Evolutionary conservation across 768 basidiomycete species (phyloP), one percentile per base, ranked within the genome.

Genomic region (Tulasnella sp.): DNA sequence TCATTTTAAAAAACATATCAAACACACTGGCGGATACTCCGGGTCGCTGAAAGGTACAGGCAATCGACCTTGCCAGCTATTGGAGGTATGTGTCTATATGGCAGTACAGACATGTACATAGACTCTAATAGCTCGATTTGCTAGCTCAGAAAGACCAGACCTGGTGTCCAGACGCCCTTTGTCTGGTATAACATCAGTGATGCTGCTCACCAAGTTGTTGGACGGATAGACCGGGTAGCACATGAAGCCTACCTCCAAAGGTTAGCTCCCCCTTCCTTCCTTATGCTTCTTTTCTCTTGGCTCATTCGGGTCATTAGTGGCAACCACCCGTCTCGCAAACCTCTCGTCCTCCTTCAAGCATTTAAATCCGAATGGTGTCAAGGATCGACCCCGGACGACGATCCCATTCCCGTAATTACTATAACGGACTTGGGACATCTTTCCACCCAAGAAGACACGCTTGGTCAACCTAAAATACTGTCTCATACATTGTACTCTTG

Each of bases 1-100:
- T 74, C 42, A 74, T 40, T 74, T 46, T 46, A 18, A 46, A 26
- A 23, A 42, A n/a, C 73, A 74, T 23, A 26, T 74, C 29, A 32
- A 74, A 29, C 42, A 74, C 4, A 16, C 35, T 72, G 70, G 42
- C 18, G 70, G 42, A 40, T 46, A 40, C 29, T 42, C 29, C 42
- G 73, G 73, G 18, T 18, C 16, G 18, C 15, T 74, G 5, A 32
- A 74, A 15, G 73, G 73, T 0, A 29, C 48, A 23, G 13, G 9
- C n/a, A 44, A 15, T 15, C 15, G 42, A 74, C n/a, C 73, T 11
- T 74, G 73, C 42, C 73, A 74, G 73, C n/a, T 74, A 32, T 29
- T 74, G 23, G 16, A 46, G 42, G 73, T 74, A 46, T 51, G 73
- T 51, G 32, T 40, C 18, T 73, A 32, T 46, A n/a, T 29, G 20